Evolutionary conservation across 257 asterid genomes (phyloP), one percentile per base, ranked within the genome.

Genomic region (Anisodus acutangulus): DNA sequence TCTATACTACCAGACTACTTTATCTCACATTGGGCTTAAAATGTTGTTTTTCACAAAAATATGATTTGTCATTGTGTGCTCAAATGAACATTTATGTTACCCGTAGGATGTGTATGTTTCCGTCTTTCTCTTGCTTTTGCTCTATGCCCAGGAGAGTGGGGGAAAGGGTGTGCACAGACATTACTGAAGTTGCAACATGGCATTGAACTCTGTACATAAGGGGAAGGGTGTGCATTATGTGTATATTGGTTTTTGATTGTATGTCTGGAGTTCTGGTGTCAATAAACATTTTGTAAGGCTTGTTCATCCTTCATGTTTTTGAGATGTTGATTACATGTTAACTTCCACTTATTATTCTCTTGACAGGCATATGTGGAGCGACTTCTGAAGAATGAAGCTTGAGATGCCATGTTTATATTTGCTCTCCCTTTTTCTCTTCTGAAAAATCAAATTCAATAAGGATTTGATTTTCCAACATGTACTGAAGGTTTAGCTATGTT

Each of bases 301-400:
- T 74, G 45, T 74, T 74, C 45, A 22, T 49, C 81, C 81, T 57
- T 16, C 12, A 12, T 58, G 35, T 62, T 81, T n/a, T 49, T 58
- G 54, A 68, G n/a, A 66, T 82, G 63, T 58, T 16, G 80, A 67
- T 59, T 43, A 67, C 54, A 49, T 85, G 83, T 84, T 88, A 74
- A 82, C 35, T 62, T 78, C 22, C 63, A 31, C 63, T 76, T 83
- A 74, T 15, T 84, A 78, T 84, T 85, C 79, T 63, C 79, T 83
- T 66, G 87, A 91, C 97, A 93, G 97, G 97, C 97, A 9, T 93
- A 93, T 58, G 93, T 91, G 86, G 95, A 89, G 84, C 94, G 95
- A 74, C 81, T 86, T 89, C 86, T 78, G 60, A 93, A 92, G 91
- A 79, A 88, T 10, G 90, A 91, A 58, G 80, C 94, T 86, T 91